These are phyloP conservation scores for Piper betle DNA, from an alignment of 164 flowering plant genomes.

Conservation along the genomic window DNA sequence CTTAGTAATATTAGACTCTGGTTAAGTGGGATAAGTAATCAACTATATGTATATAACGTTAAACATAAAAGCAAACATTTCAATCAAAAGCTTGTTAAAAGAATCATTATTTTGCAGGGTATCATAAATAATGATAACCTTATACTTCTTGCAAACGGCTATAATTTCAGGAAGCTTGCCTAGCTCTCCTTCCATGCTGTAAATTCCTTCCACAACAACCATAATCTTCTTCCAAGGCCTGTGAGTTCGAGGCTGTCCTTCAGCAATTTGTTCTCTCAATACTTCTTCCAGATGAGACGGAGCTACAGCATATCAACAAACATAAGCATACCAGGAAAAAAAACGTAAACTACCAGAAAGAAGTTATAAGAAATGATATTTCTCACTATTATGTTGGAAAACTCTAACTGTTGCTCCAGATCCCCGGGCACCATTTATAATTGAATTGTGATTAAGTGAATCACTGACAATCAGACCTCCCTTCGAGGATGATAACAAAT, in stretches of 20 bases:
- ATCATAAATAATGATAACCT: slow-evolving; percentile 28
- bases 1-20: too few relatives aligned
- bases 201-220: slow-evolving; percentile 92
- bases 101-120: too few relatives aligned
- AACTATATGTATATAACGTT: too few relatives aligned
- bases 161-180: slow-evolving; percentile 95
- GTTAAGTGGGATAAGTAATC: too few relatives aligned
- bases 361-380: too few relatives aligned
- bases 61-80: too few relatives aligned
- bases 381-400: slow-evolving; percentile 91
- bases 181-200: slow-evolving; percentile 99
- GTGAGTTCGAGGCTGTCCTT: slow-evolving; percentile 85
- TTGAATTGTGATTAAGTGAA: slow-evolving; percentile 90
- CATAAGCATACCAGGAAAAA: too few relatives aligned
- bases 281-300: slow-evolving; percentile 92
- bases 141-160: slow-evolving; percentile 41
- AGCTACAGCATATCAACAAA: slow-evolving; percentile 22
- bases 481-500: slow-evolving; percentile 20
- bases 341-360: too few relatives aligned
- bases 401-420: slow-evolving; percentile 91
- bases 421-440: slow-evolving; percentile 97
- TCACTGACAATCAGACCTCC: slow-evolving; percentile 94
- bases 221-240: slow-evolving; percentile 98
- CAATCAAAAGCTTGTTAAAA: too few relatives aligned
- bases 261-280: slow-evolving; percentile 72